phyloP scores from a whole-genome alignment of 192 early-diverging fungal species.

The Thamnidium elegans region DNA sequence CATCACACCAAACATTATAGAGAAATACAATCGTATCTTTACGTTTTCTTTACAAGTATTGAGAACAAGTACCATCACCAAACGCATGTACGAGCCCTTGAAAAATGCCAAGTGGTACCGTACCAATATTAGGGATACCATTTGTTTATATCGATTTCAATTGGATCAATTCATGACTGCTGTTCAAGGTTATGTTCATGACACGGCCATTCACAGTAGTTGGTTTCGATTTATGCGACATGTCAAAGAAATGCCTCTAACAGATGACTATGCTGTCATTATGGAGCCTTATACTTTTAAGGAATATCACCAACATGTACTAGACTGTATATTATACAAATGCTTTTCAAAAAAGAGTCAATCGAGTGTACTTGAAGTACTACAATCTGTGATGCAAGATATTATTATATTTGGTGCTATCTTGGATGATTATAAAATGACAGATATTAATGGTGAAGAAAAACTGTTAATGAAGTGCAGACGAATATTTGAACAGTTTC shows the following conservation, averaged over 20 bases:
- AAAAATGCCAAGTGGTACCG: constrained; percentile 14
- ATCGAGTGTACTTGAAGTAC: constrained; percentile 35
- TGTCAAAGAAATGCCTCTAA: constrained; percentile 7
- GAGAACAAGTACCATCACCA: constrained; percentile 33
- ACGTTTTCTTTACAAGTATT: constrained; percentile 44
- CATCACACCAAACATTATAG: constrained; percentile 34
- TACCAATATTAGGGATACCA: neutral
- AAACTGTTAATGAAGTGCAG: constrained; percentile 20
- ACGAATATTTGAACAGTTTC: constrained; percentile 33
- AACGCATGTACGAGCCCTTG: constrained; percentile 35
- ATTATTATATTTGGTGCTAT: constrained; percentile 23
- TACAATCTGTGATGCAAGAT: constrained; percentile 36
- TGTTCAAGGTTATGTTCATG: constrained; percentile 42
- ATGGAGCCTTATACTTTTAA: constrained; percentile 41
- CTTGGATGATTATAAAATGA: constrained; percentile 2
- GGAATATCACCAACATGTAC: constrained; percentile 42
- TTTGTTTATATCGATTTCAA: constrained; percentile 47
- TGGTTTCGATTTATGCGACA: constrained; percentile 46
- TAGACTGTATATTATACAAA: constrained; percentile 46
- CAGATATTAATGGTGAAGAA: constrained; percentile 4
- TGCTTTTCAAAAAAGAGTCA: constrained; percentile 48
- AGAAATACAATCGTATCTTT: constrained; percentile 51
- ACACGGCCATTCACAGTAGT: constrained; percentile 40
- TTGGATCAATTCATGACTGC: constrained; percentile 47
- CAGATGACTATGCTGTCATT: constrained; percentile 13